Base-by-base conservation (phyloP, 768 basidiomycete species). In the Lentinula sp. region DNA sequence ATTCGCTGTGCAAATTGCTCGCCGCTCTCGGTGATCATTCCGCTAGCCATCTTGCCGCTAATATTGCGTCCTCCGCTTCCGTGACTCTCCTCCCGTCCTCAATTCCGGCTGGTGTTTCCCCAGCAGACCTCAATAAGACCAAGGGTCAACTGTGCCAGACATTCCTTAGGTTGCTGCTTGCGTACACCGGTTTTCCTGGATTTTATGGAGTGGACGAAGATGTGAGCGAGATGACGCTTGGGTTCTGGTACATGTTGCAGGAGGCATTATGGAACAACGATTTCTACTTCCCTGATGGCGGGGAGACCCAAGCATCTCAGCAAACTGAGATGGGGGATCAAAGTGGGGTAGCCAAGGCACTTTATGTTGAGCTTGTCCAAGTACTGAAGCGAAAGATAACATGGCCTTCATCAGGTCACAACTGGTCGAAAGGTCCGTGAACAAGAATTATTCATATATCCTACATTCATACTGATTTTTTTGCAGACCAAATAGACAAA, bases 171-270 rank as follows among this genome's bases (percentile, higher is more conserved):
- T 71, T 91, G 10, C 70, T 95, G 53, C 73, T 97, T 18, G 80
- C 85, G 16, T 89, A 90, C 63, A 92, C 91, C 0, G 87, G 85
- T 1, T 72, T 77, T 9, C 84, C 86, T 0, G 93, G 92, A 0
- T 85, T 84, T 62, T 92, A 87, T 67, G 91, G 90, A 1, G 81
- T 83, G 0, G 93, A 95, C 51, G 95, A 95, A 69, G 90, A 92
- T 53, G 87, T 91, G 68, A 94, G 91, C 66, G 93, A 95, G 72
- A 81, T 88, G 78, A 90, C 90, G 2, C 80, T 96, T 2, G 85
- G 85, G 1, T 95, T 95, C 67, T 96, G 95, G 90, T 95, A 93
- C 64, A 76, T 92, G 43, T 82, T 96, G 60, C 94, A 96, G 71
- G 95, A 98, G 69, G 85, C 91, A 1, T 71, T 93, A 28, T 93